A percentile compares a stretch with the other conserved stretches of the same genome.
Evolutionary conservation across 345 rosid genomes (phyloP).

Genomic region (Gossypium ekmanianum): DNA sequence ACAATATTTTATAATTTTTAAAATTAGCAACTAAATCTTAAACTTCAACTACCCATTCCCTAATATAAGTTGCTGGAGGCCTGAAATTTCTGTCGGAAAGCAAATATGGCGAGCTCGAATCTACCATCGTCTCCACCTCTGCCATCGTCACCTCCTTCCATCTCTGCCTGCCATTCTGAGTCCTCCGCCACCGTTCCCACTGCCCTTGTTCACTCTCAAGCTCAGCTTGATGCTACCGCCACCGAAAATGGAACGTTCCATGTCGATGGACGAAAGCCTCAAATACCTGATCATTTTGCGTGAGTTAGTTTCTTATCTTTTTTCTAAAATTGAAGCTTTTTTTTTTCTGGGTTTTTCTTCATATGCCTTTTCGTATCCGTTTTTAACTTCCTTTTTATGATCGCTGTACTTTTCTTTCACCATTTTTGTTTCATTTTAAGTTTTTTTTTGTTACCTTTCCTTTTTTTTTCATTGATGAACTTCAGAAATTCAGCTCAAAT

Average conservation of each 20-base stretch:
- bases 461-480: neutral
- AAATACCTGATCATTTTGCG: constrained; percentile 19
- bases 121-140: constrained; percentile 10
- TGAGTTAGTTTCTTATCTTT: constrained; percentile 16
- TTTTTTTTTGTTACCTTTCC: neutral
- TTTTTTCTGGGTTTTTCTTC: neutral
- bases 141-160: constrained; percentile 2
- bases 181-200: constrained; percentile 10
- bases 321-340: neutral
- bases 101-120: constrained; percentile 12
- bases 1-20: no score
- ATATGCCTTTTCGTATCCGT: neutral
- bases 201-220: neutral
- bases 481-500: neutral
- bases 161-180: constrained; percentile 13
- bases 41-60: no score
- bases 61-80: neutral
- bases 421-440: neutral
- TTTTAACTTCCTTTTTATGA: neutral
- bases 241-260: constrained; percentile 17
- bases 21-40: no score
- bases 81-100: neutral
- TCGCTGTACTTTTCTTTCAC: neutral
- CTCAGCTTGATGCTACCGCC: constrained; percentile 13
- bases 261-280: constrained; percentile 25